Percentiles rank a stretch among this genome's conserved stretches.
These are phyloP conservation scores for Magnusiomyces paraingens DNA, from an alignment of 1,139 yeast genomes.

Conservation along the genomic window DNA sequence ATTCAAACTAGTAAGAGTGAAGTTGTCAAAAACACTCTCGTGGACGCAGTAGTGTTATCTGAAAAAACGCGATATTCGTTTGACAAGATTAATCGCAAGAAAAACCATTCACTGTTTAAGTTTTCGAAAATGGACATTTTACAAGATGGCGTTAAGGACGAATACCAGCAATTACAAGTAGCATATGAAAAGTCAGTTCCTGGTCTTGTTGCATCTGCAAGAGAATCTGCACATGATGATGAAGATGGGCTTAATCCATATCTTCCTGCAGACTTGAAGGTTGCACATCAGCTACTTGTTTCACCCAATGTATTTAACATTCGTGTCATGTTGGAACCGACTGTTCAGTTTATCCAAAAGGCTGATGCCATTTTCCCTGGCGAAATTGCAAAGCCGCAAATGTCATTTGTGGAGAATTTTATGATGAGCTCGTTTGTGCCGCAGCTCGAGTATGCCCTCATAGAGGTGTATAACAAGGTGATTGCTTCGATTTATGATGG, in stretches of 20 bases:
- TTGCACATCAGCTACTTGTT: slow-evolving; percentile 55
- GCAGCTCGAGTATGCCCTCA: slow-evolving; percentile 52
- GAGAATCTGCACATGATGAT: slow-evolving; percentile 10
- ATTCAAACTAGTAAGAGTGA: slow-evolving; percentile 35
- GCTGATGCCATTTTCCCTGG: slow-evolving; percentile 38
- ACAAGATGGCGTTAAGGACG: slow-evolving; percentile 24
- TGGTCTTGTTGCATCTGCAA: slow-evolving; percentile 30
- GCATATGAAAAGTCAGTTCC: slow-evolving; percentile 33
- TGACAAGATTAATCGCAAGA: slow-evolving; percentile 16
- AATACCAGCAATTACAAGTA: slow-evolving; percentile 24
- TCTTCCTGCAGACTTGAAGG: slow-evolving; percentile 15
- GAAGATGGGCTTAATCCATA: slow-evolving; percentile 16
- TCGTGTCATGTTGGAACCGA: slow-evolving; percentile 61
- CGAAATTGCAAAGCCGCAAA: slow-evolving; percentile 25
- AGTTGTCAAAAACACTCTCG: slow-evolving; percentile 12
- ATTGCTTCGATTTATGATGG: slow-evolving; percentile 15
- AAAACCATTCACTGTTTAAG: slow-evolving; percentile 21
- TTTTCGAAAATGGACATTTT: slow-evolving; percentile 25
- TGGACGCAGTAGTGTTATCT: neutral
- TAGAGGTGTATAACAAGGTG: slow-evolving; percentile 34
- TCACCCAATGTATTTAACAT: slow-evolving; percentile 76
- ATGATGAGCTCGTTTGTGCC: slow-evolving; percentile 62
- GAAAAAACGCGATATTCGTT: slow-evolving; percentile 4
- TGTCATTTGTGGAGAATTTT: slow-evolving; percentile 52
- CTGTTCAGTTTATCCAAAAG: slow-evolving; percentile 51